A percentile compares a stretch with the other conserved stretches of the same genome.
These are phyloP conservation scores for Aspergillus intermedius DNA, from an alignment of 2,329 filamentous ascomycete species.

Conservation along the genomic window DNA sequence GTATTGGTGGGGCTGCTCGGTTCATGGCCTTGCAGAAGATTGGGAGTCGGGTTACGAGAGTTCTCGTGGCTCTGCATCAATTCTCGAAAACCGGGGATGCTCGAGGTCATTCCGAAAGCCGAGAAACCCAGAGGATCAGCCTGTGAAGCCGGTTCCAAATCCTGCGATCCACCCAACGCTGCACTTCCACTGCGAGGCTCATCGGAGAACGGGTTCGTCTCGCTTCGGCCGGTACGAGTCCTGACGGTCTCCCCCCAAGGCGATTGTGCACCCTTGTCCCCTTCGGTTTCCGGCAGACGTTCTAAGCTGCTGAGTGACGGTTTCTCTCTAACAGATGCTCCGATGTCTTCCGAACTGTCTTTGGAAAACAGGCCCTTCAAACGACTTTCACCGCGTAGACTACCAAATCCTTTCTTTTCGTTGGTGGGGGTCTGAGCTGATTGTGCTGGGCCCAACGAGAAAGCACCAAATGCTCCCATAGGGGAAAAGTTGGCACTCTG, in stretches of 20 bases:
- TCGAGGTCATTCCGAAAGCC: slow-evolving; percentile 55
- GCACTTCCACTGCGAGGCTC: slow-evolving; percentile 55
- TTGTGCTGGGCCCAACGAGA: slow-evolving; percentile 57
- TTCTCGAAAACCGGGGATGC: slow-evolving; percentile 52
- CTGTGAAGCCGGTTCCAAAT: slow-evolving; percentile 52
- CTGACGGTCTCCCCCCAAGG: slow-evolving; percentile 47
- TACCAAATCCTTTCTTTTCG: slow-evolving; percentile 69
- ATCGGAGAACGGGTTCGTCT: slow-evolving; percentile 44
- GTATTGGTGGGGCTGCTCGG: slow-evolving; percentile 88
- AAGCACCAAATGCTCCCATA: slow-evolving; percentile 85
- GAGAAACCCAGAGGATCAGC: slow-evolving; percentile 54
- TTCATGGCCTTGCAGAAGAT: slow-evolving; percentile 50
- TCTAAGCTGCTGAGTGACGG: slow-evolving; percentile 47
- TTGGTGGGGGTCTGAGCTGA: slow-evolving; percentile 46
- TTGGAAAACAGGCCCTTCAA: slow-evolving; percentile 81
- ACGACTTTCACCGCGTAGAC: slow-evolving; percentile 67
- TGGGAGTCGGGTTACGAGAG: slow-evolving; percentile 50
- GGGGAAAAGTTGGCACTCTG: slow-evolving; percentile 59
- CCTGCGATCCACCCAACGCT: slow-evolving; percentile 67
- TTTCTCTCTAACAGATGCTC: slow-evolving; percentile 49
- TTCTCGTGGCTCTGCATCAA: slow-evolving; percentile 53
- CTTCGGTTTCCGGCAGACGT: slow-evolving; percentile 47
- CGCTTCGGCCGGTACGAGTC: slow-evolving; percentile 43
- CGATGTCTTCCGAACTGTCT: slow-evolving; percentile 62
- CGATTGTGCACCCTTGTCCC: slow-evolving; percentile 41